These are phyloP conservation scores for Suillus ampliporus DNA, from an alignment of 768 basidiomycete species.

Conservation along the genomic window DNA sequence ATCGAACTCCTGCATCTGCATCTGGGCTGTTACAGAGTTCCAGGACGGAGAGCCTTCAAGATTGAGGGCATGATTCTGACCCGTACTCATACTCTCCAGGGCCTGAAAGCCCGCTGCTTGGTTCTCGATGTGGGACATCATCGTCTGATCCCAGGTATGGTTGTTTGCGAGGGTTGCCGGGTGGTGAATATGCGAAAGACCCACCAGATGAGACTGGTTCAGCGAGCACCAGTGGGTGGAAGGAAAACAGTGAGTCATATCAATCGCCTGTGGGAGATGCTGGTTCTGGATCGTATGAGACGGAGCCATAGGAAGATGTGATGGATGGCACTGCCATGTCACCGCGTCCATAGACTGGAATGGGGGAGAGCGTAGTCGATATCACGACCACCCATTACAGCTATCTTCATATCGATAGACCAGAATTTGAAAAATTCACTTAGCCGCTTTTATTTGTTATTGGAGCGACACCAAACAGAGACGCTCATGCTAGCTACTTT, in stretches of 20 bases:
- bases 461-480: too few relatives aligned
- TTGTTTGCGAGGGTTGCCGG: conserved; percentile 62
- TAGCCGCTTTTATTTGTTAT: too few relatives aligned
- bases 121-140: conserved; percentile 48
- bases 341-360: conserved; percentile 46
- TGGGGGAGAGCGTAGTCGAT: conserved; percentile 90
- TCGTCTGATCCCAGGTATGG: conserved; percentile 55
- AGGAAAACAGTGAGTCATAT: conserved; percentile 78
- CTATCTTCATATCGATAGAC: too few relatives aligned
- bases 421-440: too few relatives aligned
- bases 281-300: conserved; percentile 32
- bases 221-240: conserved; percentile 67
- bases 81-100: conserved; percentile 67
- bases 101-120: conserved; percentile 33
- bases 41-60: conserved; percentile 83
- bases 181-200: conserved; percentile 40
- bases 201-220: conserved; percentile 36
- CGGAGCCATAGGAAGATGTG: conserved; percentile 29
- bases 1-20: conserved; percentile 49
- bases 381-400: conserved; percentile 95
- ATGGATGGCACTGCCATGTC: conserved; percentile 43
- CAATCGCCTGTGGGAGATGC: conserved; percentile 25
- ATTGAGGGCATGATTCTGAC: conserved; percentile 76
- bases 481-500: too few relatives aligned
- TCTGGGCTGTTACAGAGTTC: conserved; percentile 83